Conservation (phyloP, 2,329 filamentous ascomycete species). For the Aspergillus aculeatinus region DNA sequence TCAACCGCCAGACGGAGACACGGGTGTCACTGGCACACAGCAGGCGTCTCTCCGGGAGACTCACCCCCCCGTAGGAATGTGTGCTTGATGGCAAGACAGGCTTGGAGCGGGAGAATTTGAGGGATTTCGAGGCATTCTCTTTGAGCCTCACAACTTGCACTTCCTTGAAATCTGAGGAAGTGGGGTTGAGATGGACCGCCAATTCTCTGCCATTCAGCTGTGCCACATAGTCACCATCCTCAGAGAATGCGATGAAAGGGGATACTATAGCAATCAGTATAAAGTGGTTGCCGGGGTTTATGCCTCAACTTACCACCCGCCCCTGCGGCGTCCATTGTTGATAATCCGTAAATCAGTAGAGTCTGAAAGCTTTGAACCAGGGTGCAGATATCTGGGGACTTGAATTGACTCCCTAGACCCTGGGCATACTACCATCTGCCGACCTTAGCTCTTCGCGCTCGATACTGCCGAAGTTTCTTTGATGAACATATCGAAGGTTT, state of each 20-base stretch:
- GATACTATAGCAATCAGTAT: constrained; percentile 7
- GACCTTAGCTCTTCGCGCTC: not conserved
- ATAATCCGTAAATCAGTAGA: constrained; percentile 3
- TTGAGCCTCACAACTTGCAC: constrained; percentile 33
- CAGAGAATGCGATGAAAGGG: constrained; percentile 27
- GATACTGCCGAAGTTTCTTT: not conserved
- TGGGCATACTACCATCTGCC: not conserved
- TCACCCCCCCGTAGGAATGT: constrained; percentile 2
- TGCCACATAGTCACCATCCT: constrained; percentile 31
- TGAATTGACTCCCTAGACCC: not conserved
- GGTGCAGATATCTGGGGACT: not conserved
- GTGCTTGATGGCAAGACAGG: not conserved
- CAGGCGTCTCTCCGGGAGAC: constrained; percentile 29
- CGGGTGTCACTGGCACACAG: constrained; percentile 36
- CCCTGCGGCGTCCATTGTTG: constrained; percentile 32
- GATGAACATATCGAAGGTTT: constrained; percentile 5
- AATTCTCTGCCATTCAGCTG: constrained; percentile 35
- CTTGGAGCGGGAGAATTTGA: constrained; percentile 30
- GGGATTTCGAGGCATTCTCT: constrained; percentile 30
- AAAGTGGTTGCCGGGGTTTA: not conserved
- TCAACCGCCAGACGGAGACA: constrained; percentile 38
- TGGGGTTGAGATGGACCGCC: constrained; percentile 30
- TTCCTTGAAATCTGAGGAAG: constrained; percentile 31
- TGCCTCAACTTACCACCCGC: constrained; percentile 23
- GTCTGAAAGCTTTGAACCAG: not conserved